phyloP scores from a whole-genome alignment of 1,284 basidiomycete species.

The Cutaneotrichosporon sp. region DNA sequence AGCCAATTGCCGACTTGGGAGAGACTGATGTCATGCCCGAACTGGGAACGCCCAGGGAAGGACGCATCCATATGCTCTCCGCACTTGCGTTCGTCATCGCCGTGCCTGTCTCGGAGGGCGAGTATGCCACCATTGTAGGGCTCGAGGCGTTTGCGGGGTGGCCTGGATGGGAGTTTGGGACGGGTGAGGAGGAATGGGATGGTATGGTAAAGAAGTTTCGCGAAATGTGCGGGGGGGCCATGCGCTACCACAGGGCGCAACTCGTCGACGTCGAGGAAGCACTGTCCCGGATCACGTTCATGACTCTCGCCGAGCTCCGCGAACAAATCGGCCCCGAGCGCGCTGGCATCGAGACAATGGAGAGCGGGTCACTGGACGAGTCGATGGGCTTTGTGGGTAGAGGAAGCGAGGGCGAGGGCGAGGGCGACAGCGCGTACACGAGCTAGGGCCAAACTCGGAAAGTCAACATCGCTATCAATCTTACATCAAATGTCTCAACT shows the following conservation, averaged over 20 bases:
- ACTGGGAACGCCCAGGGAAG: too few relatives aligned
- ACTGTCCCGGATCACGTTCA: background rate
- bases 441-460: too few relatives aligned
- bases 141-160: background rate
- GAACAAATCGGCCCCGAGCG: background rate
- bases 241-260: background rate
- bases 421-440: too few relatives aligned
- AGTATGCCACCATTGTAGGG: background rate
- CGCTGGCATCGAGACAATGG: background rate
- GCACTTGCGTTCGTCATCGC: background rate
- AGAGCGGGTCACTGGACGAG: background rate
- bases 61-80: background rate
- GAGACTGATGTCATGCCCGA: too few relatives aligned
- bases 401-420: too few relatives aligned
- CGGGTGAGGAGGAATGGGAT: background rate
- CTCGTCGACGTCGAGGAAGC: background rate
- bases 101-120: background rate
- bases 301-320: background rate
- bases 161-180: background rate
- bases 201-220: background rate
- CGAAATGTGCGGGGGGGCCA: background rate
- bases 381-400: too few relatives aligned
- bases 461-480: too few relatives aligned
- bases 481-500: too few relatives aligned
- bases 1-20: too few relatives aligned